These are phyloP conservation scores for Acanthamoeba castellanii DNA, from an alignment of 208 protist genomes.

Conservation along the genomic window DNA sequence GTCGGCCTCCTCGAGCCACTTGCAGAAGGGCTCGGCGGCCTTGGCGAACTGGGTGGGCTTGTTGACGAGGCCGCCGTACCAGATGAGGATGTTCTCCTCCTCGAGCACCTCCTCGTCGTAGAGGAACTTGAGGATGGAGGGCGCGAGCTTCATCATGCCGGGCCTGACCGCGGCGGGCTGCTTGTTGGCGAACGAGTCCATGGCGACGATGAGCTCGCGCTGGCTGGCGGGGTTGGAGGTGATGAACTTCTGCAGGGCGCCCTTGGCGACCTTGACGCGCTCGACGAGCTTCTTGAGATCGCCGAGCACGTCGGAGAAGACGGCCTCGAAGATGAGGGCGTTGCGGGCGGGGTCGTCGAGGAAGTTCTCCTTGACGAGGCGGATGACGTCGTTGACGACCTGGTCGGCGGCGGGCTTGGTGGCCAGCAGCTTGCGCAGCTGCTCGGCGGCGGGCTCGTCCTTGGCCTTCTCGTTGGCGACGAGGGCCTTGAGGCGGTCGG, in stretches of 20 bases:
- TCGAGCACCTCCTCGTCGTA: conserved; percentile 72
- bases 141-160: conserved; percentile 33
- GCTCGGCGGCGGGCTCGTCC: conserved; percentile 46
- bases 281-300: conserved; percentile 69
- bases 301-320: conserved; percentile 26
- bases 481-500: conserved; percentile 60
- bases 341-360: conserved; percentile 41
- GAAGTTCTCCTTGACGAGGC: conserved; percentile 55
- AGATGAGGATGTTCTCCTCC: conserved; percentile 71
- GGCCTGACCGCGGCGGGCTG: conserved; percentile 10
- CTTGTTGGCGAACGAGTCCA: conserved; percentile 36
- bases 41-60: conserved; percentile 43
- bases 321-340: conserved; percentile 28
- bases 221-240: conserved; percentile 42
- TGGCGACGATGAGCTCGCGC: conserved; percentile 35
- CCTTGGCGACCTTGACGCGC: conserved; percentile 53
- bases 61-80: conserved; percentile 60
- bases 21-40: conserved; percentile 67
- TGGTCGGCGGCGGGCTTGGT: conserved; percentile 14
- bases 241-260: conserved; percentile 51
- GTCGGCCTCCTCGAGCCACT: conserved; percentile 70
- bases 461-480: conserved; percentile 55
- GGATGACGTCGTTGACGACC: conserved; percentile 27
- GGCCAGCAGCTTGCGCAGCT: conserved; percentile 57
- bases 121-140: conserved; percentile 58